Evolutionary conservation across 768 basidiomycete genomes (phyloP).

Genomic region (Rhizopogon vinicolor): DNA sequence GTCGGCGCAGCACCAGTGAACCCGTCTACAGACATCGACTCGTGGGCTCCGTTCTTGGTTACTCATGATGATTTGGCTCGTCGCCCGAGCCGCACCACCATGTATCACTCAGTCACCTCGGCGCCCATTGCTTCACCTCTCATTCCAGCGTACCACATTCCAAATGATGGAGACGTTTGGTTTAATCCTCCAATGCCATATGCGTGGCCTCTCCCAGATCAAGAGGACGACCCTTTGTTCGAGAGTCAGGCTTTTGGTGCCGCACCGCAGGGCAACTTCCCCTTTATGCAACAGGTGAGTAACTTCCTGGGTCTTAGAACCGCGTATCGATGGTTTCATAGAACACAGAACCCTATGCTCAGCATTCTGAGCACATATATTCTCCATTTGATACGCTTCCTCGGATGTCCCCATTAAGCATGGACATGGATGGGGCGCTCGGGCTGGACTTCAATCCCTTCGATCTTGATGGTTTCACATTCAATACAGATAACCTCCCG

Average conservation of each 20-base stretch:
- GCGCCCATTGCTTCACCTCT: slow-evolving; percentile 6
- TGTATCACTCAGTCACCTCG: slow-evolving; percentile 28
- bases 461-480: background rate
- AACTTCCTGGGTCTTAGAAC: background rate
- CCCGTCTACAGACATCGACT: slow-evolving; percentile 5
- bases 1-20: slow-evolving; percentile 28
- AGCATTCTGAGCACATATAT: background rate
- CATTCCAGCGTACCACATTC: background rate
- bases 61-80: slow-evolving; percentile 30
- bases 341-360: background rate
- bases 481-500: background rate
- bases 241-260: background rate
- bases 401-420: background rate
- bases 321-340: background rate
- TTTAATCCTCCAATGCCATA: background rate
- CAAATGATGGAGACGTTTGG: background rate
- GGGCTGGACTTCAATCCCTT: background rate
- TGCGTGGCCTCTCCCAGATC: background rate
- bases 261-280: background rate
- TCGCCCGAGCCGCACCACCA: slow-evolving; percentile 25
- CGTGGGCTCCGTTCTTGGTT: slow-evolving; percentile 17
- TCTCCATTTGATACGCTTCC: background rate
- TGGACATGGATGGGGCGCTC: background rate
- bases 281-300: background rate
- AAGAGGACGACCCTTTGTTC: background rate